Percentiles rank a stretch among this genome's conserved stretches.
These are phyloP conservation scores for Withania somnifera DNA, from an alignment of 305 asterid species.

Conservation along the genomic window DNA sequence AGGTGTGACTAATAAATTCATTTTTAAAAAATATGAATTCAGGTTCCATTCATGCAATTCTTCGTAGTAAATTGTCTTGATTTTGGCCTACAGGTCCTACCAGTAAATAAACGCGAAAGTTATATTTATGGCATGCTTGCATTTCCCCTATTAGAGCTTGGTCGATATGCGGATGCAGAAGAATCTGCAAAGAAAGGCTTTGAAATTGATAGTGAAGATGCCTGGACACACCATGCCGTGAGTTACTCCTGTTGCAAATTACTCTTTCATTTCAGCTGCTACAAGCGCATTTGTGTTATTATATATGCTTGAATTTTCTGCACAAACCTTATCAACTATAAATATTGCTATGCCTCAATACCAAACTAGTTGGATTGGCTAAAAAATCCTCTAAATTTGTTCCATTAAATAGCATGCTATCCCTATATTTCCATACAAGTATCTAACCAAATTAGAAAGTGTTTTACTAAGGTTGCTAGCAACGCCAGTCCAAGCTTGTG, in stretches of 20 bases:
- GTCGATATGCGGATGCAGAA: slow-evolving; percentile 69
- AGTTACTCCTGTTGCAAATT: slow-evolving; percentile 15
- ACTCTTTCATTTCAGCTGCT: background rate
- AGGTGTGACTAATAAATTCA: background rate
- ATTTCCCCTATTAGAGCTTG: slow-evolving; percentile 83
- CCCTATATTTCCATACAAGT: background rate
- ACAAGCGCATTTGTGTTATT: background rate
- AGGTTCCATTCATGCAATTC: background rate
- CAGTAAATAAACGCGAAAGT: slow-evolving; percentile 43
- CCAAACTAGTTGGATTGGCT: background rate
- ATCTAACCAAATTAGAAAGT: background rate
- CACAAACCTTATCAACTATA: background rate
- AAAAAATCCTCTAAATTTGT: background rate
- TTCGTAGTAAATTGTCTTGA: background rate
- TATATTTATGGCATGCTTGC: slow-evolving; percentile 92
- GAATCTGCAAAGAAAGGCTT: slow-evolving; percentile 64
- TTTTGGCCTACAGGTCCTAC: slow-evolving; percentile 47
- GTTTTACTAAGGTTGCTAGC: background rate
- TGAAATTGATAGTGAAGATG: slow-evolving; percentile 60
- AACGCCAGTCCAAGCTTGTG: background rate
- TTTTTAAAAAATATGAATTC: background rate
- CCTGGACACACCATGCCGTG: slow-evolving; percentile 96
- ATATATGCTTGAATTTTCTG: background rate
- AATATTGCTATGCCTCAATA: background rate
- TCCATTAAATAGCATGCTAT: background rate